phyloP scores from a whole-genome alignment of 1,284 basidiomycete species.

The Cystobasidiaceae sp. region DNA sequence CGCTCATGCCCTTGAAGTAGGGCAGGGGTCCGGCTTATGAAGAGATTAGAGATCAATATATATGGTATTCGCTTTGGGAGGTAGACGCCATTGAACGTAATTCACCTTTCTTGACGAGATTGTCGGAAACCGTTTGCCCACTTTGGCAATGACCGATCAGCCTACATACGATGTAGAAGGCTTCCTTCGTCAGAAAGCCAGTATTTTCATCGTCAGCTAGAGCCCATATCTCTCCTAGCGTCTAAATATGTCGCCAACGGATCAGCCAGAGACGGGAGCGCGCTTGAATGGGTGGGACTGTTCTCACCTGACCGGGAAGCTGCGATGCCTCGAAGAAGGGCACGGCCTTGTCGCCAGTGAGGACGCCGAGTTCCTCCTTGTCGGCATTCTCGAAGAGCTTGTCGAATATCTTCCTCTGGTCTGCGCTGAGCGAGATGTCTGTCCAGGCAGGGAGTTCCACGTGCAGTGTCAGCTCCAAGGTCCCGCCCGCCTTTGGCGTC shows the following conservation, averaged over 20 bases:
- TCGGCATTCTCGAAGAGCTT: constrained; percentile 36
- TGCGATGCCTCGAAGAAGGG: constrained; percentile 42
- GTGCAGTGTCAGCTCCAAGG: not conserved
- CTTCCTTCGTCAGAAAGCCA: constrained; percentile 79
- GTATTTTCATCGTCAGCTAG: constrained; percentile 89
- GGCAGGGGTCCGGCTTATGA: constrained; percentile 71
- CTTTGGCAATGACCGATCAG: constrained; percentile 90
- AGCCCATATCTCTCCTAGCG: constrained; percentile 87
- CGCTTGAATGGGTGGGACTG: not conserved
- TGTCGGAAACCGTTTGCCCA: constrained; percentile 63
- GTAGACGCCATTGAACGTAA: not conserved
- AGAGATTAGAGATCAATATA: not conserved
- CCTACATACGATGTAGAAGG: constrained; percentile 78
- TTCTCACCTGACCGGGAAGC: constrained; percentile 29
- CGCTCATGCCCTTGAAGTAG: constrained; percentile 64
- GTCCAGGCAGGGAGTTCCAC: not conserved
- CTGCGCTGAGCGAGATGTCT: constrained; percentile 24
- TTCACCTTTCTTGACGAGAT: constrained; percentile 51
- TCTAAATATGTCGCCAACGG: not conserved
- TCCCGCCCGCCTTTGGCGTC: too few species aligned
- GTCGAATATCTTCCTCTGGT: constrained; percentile 24
- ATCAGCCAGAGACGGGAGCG: not conserved
- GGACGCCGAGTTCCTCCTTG: constrained; percentile 40
- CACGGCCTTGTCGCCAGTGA: constrained; percentile 44
- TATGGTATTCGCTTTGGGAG: too few species aligned